Percentiles rank a stretch among this genome's conserved stretches.
Conservation (phyloP, 1,139 yeast genomes). For the Suhomyces wounanorum region DNA sequence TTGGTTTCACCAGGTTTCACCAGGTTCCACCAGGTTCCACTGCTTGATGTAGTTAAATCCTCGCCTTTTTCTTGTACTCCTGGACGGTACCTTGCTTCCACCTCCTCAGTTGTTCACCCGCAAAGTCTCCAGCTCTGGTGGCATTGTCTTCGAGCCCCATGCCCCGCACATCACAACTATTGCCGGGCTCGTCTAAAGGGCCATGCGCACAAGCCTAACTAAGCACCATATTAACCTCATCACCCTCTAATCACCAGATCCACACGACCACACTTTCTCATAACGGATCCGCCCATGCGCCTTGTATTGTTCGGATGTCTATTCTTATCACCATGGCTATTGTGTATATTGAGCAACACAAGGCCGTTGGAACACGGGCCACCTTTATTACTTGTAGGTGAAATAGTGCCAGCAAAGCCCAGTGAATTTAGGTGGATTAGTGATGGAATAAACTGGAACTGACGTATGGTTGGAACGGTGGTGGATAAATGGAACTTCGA, state of each 20-base stretch:
- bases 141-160: constrained; percentile 8
- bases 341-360: neutral
- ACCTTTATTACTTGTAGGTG: neutral
- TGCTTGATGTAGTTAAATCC: neutral
- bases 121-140: constrained; percentile 6
- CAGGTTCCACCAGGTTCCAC: neutral
- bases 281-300: constrained; percentile 1
- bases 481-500: neutral
- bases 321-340: constrained; percentile 1
- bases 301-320: constrained; percentile 2
- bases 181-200: constrained; percentile 10
- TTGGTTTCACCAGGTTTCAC: neutral
- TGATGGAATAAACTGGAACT: neutral
- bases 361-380: constrained; percentile 2
- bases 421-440: neutral
- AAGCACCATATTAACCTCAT: neutral
- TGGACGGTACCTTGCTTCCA: neutral
- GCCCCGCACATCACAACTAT: constrained; percentile 7
- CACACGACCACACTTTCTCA: constrained; percentile 2
- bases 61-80: neutral
- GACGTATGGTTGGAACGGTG: neutral
- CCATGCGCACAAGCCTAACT: neutral
- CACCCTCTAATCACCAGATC: neutral
- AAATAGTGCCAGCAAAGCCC: neutral
- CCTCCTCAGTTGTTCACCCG: neutral